Percentiles rank a stretch among this genome's conserved stretches.
Evolutionary conservation across 179 eudicot genomes (phyloP).

Genomic region (Heliamphora pulchella): DNA sequence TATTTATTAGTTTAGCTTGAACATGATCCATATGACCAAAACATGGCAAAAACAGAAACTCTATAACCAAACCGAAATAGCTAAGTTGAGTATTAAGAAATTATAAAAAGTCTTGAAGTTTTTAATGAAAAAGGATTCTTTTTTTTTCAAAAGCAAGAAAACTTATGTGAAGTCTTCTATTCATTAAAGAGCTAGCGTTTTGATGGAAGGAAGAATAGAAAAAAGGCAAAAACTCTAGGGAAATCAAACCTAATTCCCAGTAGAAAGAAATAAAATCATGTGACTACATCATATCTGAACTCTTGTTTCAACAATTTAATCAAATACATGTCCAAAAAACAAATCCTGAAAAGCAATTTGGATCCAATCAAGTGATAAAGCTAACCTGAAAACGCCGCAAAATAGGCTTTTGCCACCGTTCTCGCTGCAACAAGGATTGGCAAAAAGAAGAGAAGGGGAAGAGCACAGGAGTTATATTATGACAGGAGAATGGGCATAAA

Average conservation of each 20-base stretch:
- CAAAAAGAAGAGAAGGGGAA: conserved; percentile 15
- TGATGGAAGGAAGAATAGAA: too few relatives aligned
- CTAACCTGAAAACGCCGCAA: conserved; percentile 69
- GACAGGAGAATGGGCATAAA: background rate
- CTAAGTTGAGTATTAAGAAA: background rate
- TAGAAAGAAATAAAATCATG: background rate
- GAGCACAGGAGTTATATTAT: background rate
- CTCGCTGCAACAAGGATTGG: conserved; percentile 36
- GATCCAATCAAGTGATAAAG: conserved; percentile 10
- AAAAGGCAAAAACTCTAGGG: background rate
- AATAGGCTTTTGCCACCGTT: conserved; percentile 62
- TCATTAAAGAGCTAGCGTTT: too few relatives aligned
- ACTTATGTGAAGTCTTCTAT: too few relatives aligned
- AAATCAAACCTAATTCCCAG: conserved; percentile 1
- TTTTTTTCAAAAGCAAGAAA: too few relatives aligned
- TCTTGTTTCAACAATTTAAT: conserved; percentile 7
- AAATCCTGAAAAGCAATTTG: conserved; percentile 2
- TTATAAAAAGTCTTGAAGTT: background rate
- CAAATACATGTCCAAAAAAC: background rate
- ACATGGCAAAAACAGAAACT: too few relatives aligned
- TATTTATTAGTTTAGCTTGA: background rate
- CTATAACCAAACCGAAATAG: background rate
- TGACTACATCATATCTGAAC: background rate
- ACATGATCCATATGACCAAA: background rate
- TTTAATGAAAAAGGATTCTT: background rate